A percentile compares a stretch with the other conserved stretches of the same genome.
These are phyloP conservation scores for Lichtheimia corymbifera DNA, from an alignment of 371 early-diverging fungal genomes.

Conservation along the genomic window DNA sequence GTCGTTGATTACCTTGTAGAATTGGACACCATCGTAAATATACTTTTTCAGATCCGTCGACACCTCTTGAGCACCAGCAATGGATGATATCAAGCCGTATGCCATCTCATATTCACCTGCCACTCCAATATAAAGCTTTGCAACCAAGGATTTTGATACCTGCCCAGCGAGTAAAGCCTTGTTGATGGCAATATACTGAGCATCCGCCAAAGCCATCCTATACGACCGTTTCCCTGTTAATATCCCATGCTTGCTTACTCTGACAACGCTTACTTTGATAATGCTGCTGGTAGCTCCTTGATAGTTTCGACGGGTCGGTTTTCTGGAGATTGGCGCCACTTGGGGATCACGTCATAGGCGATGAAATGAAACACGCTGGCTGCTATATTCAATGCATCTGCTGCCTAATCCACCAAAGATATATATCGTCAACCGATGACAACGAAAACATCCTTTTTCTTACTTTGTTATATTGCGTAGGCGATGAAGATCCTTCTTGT, in stretches of 20 bases:
- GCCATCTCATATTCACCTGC: slow-evolving; percentile 67
- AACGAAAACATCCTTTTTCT: not conserved
- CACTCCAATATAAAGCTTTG: slow-evolving; percentile 64
- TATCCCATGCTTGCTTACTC: not conserved
- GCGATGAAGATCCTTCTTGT: slow-evolving; percentile 9
- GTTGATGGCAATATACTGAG: slow-evolving; percentile 52
- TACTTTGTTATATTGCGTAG: slow-evolving; percentile 30
- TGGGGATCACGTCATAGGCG: slow-evolving; percentile 54
- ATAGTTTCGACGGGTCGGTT: slow-evolving; percentile 47
- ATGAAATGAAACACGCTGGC: slow-evolving; percentile 62
- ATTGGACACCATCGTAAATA: slow-evolving; percentile 54
- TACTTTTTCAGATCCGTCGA: slow-evolving; percentile 59
- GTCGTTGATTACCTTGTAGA: slow-evolving; percentile 42
- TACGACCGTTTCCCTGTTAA: not conserved
- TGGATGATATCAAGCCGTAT: slow-evolving; percentile 58
- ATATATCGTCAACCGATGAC: not conserved
- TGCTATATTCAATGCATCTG: slow-evolving; percentile 58
- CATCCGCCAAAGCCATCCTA: slow-evolving; percentile 53
- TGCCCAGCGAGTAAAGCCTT: slow-evolving; percentile 42
- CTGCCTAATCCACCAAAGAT: slow-evolving; percentile 32
- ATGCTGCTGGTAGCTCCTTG: slow-evolving; percentile 42
- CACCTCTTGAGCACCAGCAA: slow-evolving; percentile 56
- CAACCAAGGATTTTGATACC: slow-evolving; percentile 57
- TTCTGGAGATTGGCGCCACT: slow-evolving; percentile 38
- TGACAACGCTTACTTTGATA: slow-evolving; percentile 46